A percentile compares a stretch with the other conserved stretches of the same genome.
Conservation (phyloP, 108 stramenopile species). For the Aureococcus anophagefferens region DNA sequence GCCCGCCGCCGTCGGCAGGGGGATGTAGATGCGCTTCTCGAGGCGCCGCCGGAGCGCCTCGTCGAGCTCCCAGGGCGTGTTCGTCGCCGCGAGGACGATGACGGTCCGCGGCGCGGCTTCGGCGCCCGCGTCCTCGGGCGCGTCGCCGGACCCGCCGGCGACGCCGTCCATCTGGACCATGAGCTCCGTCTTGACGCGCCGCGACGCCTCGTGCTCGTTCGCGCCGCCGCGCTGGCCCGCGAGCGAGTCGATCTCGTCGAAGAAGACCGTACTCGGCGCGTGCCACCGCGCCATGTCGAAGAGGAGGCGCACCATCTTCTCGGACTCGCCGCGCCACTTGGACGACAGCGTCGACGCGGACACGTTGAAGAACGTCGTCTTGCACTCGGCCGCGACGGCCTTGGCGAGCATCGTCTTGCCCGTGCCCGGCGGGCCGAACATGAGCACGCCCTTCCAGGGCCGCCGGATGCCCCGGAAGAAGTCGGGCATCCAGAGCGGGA, state of each 20-base stretch:
- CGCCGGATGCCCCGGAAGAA: constrained; percentile 74
- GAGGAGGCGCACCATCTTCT: constrained; percentile 54
- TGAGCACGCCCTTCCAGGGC: constrained; percentile 63
- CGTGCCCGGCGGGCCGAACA: constrained; percentile 81
- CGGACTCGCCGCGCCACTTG: constrained; percentile 51
- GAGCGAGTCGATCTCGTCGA: constrained; percentile 89
- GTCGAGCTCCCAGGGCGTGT: constrained; percentile 88
- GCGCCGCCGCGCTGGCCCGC: constrained; percentile 48
- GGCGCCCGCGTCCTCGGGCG: no score
- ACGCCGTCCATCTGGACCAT: constrained; percentile 92
- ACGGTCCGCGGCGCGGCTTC: constrained; percentile 38
- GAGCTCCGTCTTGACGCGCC: constrained; percentile 88
- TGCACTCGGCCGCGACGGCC: constrained; percentile 93
- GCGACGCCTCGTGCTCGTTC: constrained; percentile 77
- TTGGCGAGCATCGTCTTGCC: constrained; percentile 98
- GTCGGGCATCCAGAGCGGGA: constrained; percentile 80
- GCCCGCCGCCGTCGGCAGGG: constrained; percentile 50
- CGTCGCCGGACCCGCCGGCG: constrained; percentile 14
- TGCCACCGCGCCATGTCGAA: constrained; percentile 37
- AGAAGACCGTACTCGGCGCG: constrained; percentile 59
- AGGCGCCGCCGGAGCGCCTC: constrained; percentile 70
- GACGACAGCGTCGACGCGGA: constrained; percentile 45
- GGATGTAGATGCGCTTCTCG: constrained; percentile 81
- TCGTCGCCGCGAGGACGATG: constrained; percentile 81
- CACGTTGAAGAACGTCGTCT: constrained; percentile 63